phyloP scores from a whole-genome alignment of 139 green algal genomes.

The Monoraphidium neglectum region DNA sequence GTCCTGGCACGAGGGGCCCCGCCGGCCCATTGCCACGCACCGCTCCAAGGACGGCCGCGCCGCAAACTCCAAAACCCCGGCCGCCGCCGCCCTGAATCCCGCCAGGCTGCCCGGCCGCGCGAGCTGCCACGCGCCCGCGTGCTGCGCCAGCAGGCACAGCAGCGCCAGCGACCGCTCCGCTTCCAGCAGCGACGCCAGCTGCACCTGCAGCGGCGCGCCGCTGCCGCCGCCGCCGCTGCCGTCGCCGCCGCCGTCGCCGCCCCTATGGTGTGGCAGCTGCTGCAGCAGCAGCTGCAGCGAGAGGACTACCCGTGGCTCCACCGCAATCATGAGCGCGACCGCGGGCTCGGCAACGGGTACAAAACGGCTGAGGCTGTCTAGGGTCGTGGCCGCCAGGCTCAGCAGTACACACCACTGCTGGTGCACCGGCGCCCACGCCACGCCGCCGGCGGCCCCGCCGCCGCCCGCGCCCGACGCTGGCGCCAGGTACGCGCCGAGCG shows the following conservation, averaged over 20 bases:
- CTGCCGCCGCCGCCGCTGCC: background rate
- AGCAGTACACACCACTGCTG: conserved; percentile 36
- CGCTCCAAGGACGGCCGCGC: conserved; percentile 19
- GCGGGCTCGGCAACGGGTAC: background rate
- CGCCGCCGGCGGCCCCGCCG: background rate
- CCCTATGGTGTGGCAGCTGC: too few species aligned
- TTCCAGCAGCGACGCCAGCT: conserved; percentile 11
- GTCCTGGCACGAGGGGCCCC: too few species aligned
- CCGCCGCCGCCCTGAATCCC: conserved; percentile 19
- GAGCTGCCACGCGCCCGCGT: conserved; percentile 19
- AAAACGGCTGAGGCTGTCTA: conserved; percentile 15
- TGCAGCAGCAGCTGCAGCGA: conserved; percentile 1
- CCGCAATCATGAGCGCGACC: conserved; percentile 4
- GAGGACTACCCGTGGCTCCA: conserved; percentile 16
- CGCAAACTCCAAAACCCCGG: conserved; percentile 23
- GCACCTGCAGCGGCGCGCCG: background rate
- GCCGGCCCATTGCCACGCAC: too few species aligned
- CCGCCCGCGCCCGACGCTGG: background rate
- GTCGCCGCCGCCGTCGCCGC: too few species aligned
- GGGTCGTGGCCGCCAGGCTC: background rate
- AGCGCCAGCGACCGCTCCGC: conserved; percentile 12
- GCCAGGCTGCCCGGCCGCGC: conserved; percentile 18
- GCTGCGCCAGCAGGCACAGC: conserved; percentile 11
- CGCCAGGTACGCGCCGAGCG: background rate
- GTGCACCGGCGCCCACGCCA: conserved; percentile 13